Conservation (phyloP, 805 yeast species). For the Wickerhamomyces bovis region DNA sequence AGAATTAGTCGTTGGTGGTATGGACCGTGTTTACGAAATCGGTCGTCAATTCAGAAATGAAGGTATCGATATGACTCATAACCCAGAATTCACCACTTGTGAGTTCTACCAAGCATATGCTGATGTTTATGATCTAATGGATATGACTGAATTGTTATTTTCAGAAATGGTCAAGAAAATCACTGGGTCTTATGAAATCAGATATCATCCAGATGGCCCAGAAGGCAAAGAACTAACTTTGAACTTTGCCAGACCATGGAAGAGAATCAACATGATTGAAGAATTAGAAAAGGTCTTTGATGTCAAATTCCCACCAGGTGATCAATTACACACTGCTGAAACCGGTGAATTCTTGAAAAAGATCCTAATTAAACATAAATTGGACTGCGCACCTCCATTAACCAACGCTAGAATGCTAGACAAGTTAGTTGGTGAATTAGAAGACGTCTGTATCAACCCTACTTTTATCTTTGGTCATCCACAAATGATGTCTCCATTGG, state of each 20-base stretch:
- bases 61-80: constrained; percentile 97
- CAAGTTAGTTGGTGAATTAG: constrained; percentile 94
- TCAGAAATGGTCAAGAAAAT: constrained; percentile 96
- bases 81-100: constrained; percentile 98
- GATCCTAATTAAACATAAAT: constrained; percentile 67
- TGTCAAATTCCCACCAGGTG: constrained; percentile 94
- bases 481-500: constrained; percentile 99
- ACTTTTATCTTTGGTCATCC: constrained; percentile 98
- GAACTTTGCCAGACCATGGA: constrained; percentile 96
- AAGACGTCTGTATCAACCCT: constrained; percentile 92
- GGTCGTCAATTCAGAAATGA: constrained; percentile 99
- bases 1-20: constrained; percentile 96
- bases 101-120: constrained; percentile 98
- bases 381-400: constrained; percentile 86
- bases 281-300: constrained; percentile 82
- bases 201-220: constrained; percentile 93
- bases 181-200: constrained; percentile 80
- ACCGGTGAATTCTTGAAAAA: constrained; percentile 86
- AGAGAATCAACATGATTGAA: constrained; percentile 95
- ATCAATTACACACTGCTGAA: constrained; percentile 87
- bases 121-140: constrained; percentile 93
- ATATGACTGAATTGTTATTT: constrained; percentile 83
- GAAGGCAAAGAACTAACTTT: constrained; percentile 71
- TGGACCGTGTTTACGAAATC: constrained; percentile 96
- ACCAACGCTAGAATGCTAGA: constrained; percentile 99